Base-by-base conservation (phyloP, 257 asterid species). In the Plectranthus barbatus region DNA sequence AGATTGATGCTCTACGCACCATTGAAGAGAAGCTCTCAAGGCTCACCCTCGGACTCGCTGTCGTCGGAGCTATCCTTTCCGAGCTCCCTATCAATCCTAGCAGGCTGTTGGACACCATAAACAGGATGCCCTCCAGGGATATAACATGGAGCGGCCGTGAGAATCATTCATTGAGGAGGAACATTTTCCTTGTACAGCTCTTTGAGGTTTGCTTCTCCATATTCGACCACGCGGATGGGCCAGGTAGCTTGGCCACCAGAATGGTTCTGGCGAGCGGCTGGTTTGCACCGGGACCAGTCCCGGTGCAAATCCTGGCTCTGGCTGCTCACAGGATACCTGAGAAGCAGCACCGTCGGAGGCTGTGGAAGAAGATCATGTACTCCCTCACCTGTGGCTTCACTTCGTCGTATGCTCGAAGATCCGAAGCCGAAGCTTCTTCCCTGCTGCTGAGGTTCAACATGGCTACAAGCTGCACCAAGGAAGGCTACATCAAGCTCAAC, bases 171-270 rank as follows among this genome's bases (percentile, higher is more conserved):
- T 74, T 83, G 29, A 73, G 92, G 66, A 79, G 79, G 42, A 87
- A 93, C 54, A 74, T 44, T 72, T 90, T 93, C 76, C 94, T 93
- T 33, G 42, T 93, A 68, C 96, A 90, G 80, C 90, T 93, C 26
- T 81, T 93, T 21, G 97, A 93, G 80, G 97, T 90, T 39, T 90
- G 99, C 81, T 90, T 93, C 67, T 90, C 97, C 20, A 90, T 93
- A 53, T 93, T 93, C n/a, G 97, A 90, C 77, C 96, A 93, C 41
- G 92, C 97, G 1, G 94, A 82, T 21, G 94, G 95, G 31, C 90
- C 89, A 1, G 81, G 91, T 60, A 85, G 95, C 70, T 71, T 93
- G 72, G 97, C 99, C 0, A 93, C 99, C 23, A 74, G 92, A 64
- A 93, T 93, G 99, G 92, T 83, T 66, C 85, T 93, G 3, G 92